phyloP scores from a whole-genome alignment of 768 basidiomycete genomes.

The Auricularia sp. region DNA sequence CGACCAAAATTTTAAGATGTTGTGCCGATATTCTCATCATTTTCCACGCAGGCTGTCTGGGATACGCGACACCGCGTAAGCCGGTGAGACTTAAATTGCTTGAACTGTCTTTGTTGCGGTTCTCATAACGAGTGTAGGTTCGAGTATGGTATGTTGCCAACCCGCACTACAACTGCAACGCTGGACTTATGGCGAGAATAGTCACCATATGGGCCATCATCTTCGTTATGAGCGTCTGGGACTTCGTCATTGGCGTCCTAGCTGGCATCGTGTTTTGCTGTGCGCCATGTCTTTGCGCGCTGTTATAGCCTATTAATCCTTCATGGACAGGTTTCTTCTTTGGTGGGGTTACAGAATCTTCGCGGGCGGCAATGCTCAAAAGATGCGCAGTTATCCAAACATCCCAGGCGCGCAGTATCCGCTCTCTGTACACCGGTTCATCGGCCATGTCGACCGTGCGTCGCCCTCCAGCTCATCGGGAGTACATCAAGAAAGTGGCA shows the following conservation, averaged over 20 bases:
- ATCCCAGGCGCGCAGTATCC: constrained; percentile 75
- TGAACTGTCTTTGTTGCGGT: background rate
- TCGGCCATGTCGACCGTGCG: constrained; percentile 85
- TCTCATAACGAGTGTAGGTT: background rate
- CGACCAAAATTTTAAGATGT: background rate
- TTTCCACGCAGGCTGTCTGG: constrained; percentile 58
- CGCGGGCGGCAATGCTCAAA: background rate
- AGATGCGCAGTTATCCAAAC: constrained; percentile 65
- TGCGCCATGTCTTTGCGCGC: constrained; percentile 25
- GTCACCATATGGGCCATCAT: constrained; percentile 78
- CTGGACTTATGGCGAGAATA: constrained; percentile 55
- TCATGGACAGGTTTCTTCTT: constrained; percentile 70
- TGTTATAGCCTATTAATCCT: background rate
- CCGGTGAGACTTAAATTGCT: constrained; percentile 33
- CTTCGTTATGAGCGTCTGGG: constrained; percentile 87
- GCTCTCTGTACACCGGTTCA: constrained; percentile 73
- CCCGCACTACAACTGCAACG: constrained; percentile 23
- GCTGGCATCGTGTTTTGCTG: constrained; percentile 90
- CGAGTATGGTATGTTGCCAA: background rate
- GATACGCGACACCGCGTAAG: constrained; percentile 86
- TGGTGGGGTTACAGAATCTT: background rate
- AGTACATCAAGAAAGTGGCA: constrained; percentile 86
- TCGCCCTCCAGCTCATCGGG: constrained; percentile 75
- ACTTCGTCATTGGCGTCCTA: constrained; percentile 88
- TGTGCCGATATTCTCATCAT: background rate